Evolutionary conservation across 2,329 filamentous ascomycete species (phyloP).

Genomic region (Aspergillus tanneri): DNA sequence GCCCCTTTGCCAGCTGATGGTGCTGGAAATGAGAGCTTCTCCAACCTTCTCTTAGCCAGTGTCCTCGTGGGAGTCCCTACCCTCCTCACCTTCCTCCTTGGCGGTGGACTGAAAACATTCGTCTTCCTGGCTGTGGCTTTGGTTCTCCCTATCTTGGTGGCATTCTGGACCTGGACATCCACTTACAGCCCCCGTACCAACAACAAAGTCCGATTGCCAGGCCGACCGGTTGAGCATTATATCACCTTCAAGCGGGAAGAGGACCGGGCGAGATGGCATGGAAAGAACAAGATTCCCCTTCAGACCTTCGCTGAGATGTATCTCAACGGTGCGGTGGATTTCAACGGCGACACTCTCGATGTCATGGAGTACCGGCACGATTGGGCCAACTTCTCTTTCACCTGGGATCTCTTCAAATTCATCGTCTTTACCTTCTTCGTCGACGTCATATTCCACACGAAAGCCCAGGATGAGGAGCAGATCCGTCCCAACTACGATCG

Average conservation of each 20-base stretch:
- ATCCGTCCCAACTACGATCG: conserved; percentile 34
- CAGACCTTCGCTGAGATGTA: conserved; percentile 33
- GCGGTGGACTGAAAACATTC: conserved; percentile 18
- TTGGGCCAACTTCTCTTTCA: conserved; percentile 35
- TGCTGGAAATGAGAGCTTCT: conserved; percentile 29
- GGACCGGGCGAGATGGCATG: conserved; percentile 25
- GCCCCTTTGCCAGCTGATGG: conserved; percentile 24
- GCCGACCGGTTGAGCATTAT: conserved; percentile 28
- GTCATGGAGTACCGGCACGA: conserved; percentile 36
- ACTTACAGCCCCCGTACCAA: conserved; percentile 22
- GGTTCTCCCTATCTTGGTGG: conserved; percentile 21
- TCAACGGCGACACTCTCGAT: conserved; percentile 36
- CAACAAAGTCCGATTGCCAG: conserved; percentile 25
- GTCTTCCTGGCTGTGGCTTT: conserved; percentile 19
- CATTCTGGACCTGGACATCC: conserved; percentile 22
- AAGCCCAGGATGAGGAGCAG: conserved; percentile 34
- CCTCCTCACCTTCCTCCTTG: conserved; percentile 19
- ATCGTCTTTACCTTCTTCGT: conserved; percentile 30
- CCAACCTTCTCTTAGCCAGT: conserved; percentile 21
- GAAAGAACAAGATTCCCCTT: conserved; percentile 29
- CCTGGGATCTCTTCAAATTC: conserved; percentile 30
- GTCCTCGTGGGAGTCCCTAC: conserved; percentile 22
- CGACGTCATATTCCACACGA: conserved; percentile 31
- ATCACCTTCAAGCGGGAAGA: conserved; percentile 28
- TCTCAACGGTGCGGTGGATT: conserved; percentile 33